Evolutionary conservation across 164 flowering plant species (phyloP), one percentile per base, ranked within the genome.

Genomic region (Macadamia integrifolia): DNA sequence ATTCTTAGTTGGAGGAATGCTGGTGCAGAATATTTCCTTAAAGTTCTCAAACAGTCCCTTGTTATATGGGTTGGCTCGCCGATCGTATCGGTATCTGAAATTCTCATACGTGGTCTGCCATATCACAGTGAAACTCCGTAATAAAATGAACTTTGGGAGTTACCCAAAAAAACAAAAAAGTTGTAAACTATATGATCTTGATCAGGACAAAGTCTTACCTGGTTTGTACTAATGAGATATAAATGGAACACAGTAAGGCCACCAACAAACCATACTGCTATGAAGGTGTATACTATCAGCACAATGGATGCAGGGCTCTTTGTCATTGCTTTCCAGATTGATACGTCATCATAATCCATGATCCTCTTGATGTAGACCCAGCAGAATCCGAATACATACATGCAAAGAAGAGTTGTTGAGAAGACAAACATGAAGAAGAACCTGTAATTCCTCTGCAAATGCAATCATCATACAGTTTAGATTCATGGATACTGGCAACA

Each of bases 391-490:
- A 89, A 90, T 49, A 91, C 96, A 72, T 87, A 93, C 71, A 88
- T 73, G 79, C 98, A 93, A 12, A 93, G 88, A 30, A 93, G 84
- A 66, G 96, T 91, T 17, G 97, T 88, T 9, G 98, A 89, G 88
- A 85, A 91, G 67, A 93, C 97, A 70, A 93, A 93, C 96, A 88
- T 83, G 87, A 89, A 91, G 87, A 93, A 93, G 82, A 91, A 93
- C 23, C 94, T 82, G 68, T 93, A 93, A 73, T 93, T 93, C 57
- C 98, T 73, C 98, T 93, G 97, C 92, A 88, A 29, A 6, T 46
- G 69, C 57, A 69, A 74, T 23, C 28, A 56, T 56, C 56, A 61
- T 65, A 30, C 48, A 5, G 55, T 44, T 30, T 5, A 56, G 53
- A 18, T 15, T 35, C 56, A 30, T 46, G 1, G 59, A n/a, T n/a